These are phyloP conservation scores for Coniochaeta ligniaria DNA, from an alignment of 2,329 filamentous ascomycete species.

Conservation along the genomic window DNA sequence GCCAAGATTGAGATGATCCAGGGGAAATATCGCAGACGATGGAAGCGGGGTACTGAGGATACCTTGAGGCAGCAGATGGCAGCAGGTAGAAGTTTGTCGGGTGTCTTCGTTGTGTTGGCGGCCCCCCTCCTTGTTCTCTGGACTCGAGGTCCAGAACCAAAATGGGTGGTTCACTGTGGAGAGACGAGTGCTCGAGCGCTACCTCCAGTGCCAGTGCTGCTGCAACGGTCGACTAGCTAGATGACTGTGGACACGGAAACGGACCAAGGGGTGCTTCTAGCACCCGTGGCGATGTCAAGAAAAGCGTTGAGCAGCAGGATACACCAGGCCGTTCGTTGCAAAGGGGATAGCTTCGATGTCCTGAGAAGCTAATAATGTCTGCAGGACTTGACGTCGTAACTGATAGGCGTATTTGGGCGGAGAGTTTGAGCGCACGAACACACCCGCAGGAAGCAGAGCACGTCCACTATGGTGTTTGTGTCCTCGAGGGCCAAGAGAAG, in stretches of 20 bases:
- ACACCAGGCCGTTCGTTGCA: neutral
- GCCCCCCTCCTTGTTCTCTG: neutral
- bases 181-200: neutral
- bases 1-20: neutral
- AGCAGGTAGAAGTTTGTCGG: neutral
- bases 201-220: neutral
- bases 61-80: neutral
- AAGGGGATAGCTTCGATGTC: neutral
- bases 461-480: neutral
- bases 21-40: neutral
- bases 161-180: neutral
- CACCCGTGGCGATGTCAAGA: neutral
- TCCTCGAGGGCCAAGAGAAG: neutral
- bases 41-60: neutral
- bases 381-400: neutral
- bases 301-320: neutral
- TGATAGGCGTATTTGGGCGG: neutral
- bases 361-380: neutral
- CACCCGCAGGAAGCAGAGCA: neutral
- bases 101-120: neutral
- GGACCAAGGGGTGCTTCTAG: neutral
- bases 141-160: neutral
- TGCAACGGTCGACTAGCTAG: neutral
- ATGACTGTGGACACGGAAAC: neutral
- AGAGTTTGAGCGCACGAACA: neutral